These are phyloP conservation scores for Parafenestella ontariensis DNA, from an alignment of 2,329 filamentous ascomycete genomes.

Conservation along the genomic window DNA sequence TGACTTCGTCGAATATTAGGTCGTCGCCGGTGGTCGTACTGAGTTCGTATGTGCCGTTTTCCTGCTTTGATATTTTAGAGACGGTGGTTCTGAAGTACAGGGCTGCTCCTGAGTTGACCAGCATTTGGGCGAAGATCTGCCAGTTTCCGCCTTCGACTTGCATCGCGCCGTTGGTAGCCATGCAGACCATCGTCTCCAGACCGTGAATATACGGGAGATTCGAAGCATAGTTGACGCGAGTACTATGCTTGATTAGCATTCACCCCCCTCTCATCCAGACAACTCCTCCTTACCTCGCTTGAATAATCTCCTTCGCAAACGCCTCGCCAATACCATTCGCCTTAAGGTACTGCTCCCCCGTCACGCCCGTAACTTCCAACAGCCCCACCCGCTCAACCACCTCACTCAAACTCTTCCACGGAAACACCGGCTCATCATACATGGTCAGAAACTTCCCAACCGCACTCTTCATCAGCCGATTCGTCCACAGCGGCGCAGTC, in stretches of 20 bases:
- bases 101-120: conserved; percentile 66
- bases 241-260: conserved; percentile 56
- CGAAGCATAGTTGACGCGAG: conserved; percentile 92
- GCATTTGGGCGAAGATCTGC: conserved; percentile 89
- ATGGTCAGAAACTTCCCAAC: conserved; percentile 78
- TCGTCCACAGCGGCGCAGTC: conserved; percentile 74
- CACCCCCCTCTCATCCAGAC: neutral
- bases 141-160: conserved; percentile 87
- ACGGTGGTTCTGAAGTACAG: conserved; percentile 74
- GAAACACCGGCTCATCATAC: conserved; percentile 83
- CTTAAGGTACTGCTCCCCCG: conserved; percentile 75
- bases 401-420: conserved; percentile 77
- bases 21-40: conserved; percentile 27
- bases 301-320: conserved; percentile 83
- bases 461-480: conserved; percentile 73
- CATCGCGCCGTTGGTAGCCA: conserved; percentile 86
- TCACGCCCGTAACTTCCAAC: conserved; percentile 68
- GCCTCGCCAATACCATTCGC: conserved; percentile 69
- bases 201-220: conserved; percentile 88
- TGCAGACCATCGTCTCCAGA: conserved; percentile 87
- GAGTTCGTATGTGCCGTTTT: conserved; percentile 54
- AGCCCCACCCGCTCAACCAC: conserved; percentile 73
- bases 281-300: conserved; percentile 63
- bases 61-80: conserved; percentile 58
- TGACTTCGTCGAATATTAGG: conserved; percentile 74